These are phyloP conservation scores for Ustilago nuda DNA, from an alignment of 1,284 basidiomycete genomes.

Conservation along the genomic window DNA sequence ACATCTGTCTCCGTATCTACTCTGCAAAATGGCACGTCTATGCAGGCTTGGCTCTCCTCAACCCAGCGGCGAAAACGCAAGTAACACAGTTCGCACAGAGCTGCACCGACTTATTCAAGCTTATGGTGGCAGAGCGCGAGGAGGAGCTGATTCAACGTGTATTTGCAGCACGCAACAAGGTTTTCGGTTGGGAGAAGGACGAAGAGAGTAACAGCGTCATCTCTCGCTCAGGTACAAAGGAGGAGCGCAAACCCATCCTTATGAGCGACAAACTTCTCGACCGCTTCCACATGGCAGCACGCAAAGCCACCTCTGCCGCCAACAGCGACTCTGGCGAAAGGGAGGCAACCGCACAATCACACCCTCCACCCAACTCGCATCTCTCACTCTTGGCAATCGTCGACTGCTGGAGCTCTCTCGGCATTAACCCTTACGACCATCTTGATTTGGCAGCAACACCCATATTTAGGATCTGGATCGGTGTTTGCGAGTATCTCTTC, in stretches of 20 bases:
- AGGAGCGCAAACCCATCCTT: constrained; percentile 77
- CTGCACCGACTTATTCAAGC: constrained; percentile 89
- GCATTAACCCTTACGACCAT: constrained; percentile 90
- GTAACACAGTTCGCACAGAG: constrained; percentile 87
- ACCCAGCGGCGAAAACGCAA: constrained; percentile 88
- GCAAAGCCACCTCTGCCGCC: constrained; percentile 59
- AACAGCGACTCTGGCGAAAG: constrained; percentile 26
- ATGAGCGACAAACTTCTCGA: constrained; percentile 88
- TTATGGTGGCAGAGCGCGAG: constrained; percentile 87
- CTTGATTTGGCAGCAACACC: constrained; percentile 94
- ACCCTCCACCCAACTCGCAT: constrained; percentile 81
- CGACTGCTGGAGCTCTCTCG: constrained; percentile 92
- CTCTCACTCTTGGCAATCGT: constrained; percentile 97
- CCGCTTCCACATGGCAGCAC: constrained; percentile 82
- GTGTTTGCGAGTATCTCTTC: constrained; percentile 96
- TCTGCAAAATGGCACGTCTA: constrained; percentile 99
- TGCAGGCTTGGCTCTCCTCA: constrained; percentile 94
- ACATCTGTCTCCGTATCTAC: constrained; percentile 90
- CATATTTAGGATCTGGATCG: constrained; percentile 95
- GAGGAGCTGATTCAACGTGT: constrained; percentile 75
- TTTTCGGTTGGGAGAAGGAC: constrained; percentile 76
- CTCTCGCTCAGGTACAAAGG: constrained; percentile 44
- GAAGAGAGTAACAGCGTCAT: constrained; percentile 56
- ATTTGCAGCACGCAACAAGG: constrained; percentile 79
- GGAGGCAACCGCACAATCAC: constrained; percentile 5